Evolutionary conservation across 129 eudicot species (phyloP), one percentile per base, ranked within the genome.

Genomic region (Flaveria sonorensis): DNA sequence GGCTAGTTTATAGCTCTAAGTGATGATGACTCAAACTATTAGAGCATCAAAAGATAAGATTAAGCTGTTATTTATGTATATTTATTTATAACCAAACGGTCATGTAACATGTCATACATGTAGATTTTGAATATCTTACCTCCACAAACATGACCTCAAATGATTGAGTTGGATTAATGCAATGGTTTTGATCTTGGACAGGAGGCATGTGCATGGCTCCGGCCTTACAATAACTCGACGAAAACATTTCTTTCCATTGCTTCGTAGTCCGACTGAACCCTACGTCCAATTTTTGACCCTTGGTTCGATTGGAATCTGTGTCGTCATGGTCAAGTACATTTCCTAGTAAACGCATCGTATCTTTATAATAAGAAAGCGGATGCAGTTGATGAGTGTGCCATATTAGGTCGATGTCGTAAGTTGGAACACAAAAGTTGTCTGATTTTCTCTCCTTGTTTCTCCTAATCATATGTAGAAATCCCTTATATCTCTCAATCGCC

Each of bases 301-400:
- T 66, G 46, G 77, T 36, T 75, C 77, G 76, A 63, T 85, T 82
- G 0, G 82, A 74, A 46, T 73, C 86, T 1, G 26, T 76, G 78
- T 86, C 89, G 43, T 86, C 80, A 26, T 86, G 89, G 30, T 76
- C 82, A 1, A 86, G 68, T 7, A 24, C 1, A 1, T 76, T 60
- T 39, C 87, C 86, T 64, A 79, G 71, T 79, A 79, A 40, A 23
- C 68, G 39, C 61, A 32, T 36, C 19, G 6, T 66, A 70, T 86
- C 81, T 0, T 79, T 65, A 30, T 71, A 66, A 69, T 86, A 86
- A 26, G 84, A 75, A 23, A 42, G 52, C 0, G 89, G 78, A 79
- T 75, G 80, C 28, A 82, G 67, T 53, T 86, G 89, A 79, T 86
- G 84, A 52, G 82, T 61, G 28, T 86, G 87, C 89, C 89, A 86